phyloP scores from a whole-genome alignment of 73 alveolate genomes.

The Effrenium voratum region DNA sequence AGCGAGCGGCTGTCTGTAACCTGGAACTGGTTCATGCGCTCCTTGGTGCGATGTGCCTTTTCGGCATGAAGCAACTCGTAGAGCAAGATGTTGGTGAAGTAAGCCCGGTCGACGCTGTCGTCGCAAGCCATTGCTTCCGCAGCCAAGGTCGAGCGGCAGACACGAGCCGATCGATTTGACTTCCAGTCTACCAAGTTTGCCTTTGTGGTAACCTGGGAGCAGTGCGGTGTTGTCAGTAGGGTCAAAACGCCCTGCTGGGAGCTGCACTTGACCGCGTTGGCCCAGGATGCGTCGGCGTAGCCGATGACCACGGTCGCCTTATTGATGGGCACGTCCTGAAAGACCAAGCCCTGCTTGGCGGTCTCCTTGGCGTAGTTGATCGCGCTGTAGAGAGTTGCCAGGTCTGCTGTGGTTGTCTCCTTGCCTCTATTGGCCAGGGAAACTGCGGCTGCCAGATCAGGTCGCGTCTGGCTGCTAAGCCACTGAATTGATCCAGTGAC shows the following conservation, averaged over 20 bases:
- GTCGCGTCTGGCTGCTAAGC: background rate
- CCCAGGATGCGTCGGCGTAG: constrained; percentile 42
- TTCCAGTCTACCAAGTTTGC: constrained; percentile 9
- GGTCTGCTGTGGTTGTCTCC: background rate
- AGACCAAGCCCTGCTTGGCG: background rate
- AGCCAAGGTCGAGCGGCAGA: constrained; percentile 10
- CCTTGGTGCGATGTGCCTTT: background rate
- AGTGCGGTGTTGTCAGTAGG: background rate
- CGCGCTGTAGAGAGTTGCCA: background rate
- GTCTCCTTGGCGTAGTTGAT: background rate
- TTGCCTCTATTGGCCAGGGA: background rate
- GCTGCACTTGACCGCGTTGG: background rate
- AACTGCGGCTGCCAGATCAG: background rate
- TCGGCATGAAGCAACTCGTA: background rate
- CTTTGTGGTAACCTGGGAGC: background rate
- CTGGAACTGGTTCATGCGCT: background rate
- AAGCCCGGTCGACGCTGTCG: constrained; percentile 10
- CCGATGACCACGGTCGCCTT: background rate
- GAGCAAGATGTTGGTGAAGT: background rate
- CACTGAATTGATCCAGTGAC: background rate
- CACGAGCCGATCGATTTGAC: background rate
- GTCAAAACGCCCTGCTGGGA: background rate
- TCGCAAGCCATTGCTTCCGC: background rate
- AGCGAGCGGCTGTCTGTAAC: background rate
- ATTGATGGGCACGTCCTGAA: constrained; percentile 22